A percentile compares a stretch with the other conserved stretches of the same genome.
Evolutionary conservation across 225 moss, liverwort and hornwort genomes (phyloP).

Genomic region (Pleurozium schreberi): DNA sequence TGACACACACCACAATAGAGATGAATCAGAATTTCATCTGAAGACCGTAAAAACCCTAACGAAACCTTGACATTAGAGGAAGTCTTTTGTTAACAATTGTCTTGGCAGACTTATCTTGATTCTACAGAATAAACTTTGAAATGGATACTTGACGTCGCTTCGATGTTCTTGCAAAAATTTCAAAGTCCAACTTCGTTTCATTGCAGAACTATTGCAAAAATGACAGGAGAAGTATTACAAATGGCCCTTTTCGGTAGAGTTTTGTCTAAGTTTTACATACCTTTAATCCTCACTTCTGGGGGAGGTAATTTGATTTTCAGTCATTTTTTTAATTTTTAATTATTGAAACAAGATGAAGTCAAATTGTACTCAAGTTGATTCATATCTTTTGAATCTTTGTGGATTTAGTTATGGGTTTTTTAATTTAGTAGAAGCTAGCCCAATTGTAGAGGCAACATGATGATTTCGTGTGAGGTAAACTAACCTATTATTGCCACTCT

Average conservation of each 20-base stretch:
- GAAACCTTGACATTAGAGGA: neutral
- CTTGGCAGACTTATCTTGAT: neutral
- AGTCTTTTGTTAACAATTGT: neutral
- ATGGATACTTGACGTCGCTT: neutral
- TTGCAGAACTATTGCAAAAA: neutral
- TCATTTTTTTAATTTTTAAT: rapidly evolving
- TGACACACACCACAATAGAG: neutral
- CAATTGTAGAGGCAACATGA: neutral
- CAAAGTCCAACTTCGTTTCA: neutral
- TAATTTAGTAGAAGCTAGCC: rapidly evolving
- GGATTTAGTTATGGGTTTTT: neutral
- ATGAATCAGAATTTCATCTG: neutral
- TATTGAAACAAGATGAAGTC: neutral
- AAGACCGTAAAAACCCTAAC: neutral
- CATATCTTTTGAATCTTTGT: neutral
- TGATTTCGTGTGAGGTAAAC: no score
- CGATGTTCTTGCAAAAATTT: neutral
- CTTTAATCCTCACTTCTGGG: neutral
- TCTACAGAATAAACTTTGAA: neutral
- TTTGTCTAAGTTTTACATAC: neutral
- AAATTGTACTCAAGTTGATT: neutral
- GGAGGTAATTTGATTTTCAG: neutral
- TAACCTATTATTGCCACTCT: rapidly evolving
- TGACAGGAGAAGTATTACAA: neutral
- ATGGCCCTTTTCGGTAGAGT: neutral